Conservation (phyloP, 2,329 filamentous ascomycete genomes). For the Aspergillus versicolor region DNA sequence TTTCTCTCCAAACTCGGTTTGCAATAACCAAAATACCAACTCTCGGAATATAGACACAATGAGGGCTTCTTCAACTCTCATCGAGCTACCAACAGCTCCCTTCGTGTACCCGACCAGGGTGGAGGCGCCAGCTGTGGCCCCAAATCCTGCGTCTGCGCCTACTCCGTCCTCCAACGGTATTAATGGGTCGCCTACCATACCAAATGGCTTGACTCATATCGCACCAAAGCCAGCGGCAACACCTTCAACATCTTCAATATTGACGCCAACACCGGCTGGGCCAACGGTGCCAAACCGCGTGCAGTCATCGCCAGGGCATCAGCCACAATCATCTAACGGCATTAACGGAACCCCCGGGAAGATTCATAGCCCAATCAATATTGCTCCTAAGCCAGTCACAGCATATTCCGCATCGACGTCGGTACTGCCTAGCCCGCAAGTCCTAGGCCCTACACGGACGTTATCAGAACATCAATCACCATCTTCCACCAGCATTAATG, state of each 20-base stretch:
- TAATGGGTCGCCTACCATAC: not conserved
- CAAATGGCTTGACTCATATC: not conserved
- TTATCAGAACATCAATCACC: not conserved
- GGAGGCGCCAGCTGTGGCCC: slow-evolving; percentile 11
- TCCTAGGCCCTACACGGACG: not conserved
- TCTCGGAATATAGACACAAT: slow-evolving; percentile 14
- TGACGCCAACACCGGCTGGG: not conserved
- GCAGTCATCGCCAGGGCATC: not conserved
- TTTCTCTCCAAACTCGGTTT: slow-evolving; percentile 1
- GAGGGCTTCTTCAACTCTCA: slow-evolving; percentile 25
- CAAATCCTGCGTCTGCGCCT: slow-evolving; percentile 3
- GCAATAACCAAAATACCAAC: slow-evolving; percentile 5
- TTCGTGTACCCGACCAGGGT: slow-evolving; percentile 20
- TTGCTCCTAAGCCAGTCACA: slow-evolving; percentile 15
- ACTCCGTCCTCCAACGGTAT: not conserved
- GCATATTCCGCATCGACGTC: not conserved
- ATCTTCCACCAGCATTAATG: not conserved
- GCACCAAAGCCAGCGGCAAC: not conserved
- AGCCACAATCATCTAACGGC: not conserved
- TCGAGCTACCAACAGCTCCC: slow-evolving; percentile 25
- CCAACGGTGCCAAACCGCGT: not conserved
- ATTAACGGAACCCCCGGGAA: not conserved
- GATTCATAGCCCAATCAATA: slow-evolving; percentile 10
- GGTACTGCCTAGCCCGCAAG: not conserved
- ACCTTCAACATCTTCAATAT: not conserved